Percentiles rank a stretch among this genome's conserved stretches.
phyloP scores from a whole-genome alignment of 225 moss, liverwort and hornwort species.

The Marchantia paleacea region DNA sequence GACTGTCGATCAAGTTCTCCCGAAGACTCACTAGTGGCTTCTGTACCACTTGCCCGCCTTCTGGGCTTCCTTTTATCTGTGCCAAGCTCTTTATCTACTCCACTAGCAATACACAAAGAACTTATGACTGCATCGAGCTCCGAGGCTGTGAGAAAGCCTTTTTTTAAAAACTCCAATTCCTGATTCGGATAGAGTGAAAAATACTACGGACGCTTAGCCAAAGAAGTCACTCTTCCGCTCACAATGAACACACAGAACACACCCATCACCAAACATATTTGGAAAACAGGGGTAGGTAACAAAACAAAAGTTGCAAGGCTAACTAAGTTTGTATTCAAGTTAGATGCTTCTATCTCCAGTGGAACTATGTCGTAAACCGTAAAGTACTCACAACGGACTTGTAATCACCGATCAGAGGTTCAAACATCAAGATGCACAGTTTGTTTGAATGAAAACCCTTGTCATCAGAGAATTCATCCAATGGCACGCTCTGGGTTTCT shows the following conservation, averaged over 20 bases:
- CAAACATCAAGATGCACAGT: conserved; percentile 56
- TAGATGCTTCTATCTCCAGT: no score
- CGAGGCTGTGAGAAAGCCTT: conserved; percentile 51
- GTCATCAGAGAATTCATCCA: background rate
- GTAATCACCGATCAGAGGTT: conserved; percentile 64
- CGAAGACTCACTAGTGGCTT: conserved; percentile 6
- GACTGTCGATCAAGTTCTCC: conserved; percentile 31
- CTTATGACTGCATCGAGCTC: conserved; percentile 75
- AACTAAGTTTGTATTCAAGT: no score
- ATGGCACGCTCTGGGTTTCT: background rate
- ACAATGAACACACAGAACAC: no score
- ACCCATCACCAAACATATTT: no score
- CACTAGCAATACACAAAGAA: conserved; percentile 62
- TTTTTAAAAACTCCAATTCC: conserved; percentile 78
- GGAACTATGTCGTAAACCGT: no score
- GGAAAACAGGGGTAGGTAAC: no score
- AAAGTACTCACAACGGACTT: conserved; percentile 46
- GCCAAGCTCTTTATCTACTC: conserved; percentile 46
- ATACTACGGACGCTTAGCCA: no score
- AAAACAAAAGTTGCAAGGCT: no score
- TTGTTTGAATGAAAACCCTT: conserved; percentile 33
- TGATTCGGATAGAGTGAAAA: conserved; percentile 5
- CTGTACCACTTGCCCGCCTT: conserved; percentile 6
- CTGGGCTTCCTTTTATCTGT: conserved; percentile 18
- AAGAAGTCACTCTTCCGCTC: no score